Percentiles rank a stretch among this genome's conserved stretches.
phyloP scores from a whole-genome alignment of 2,329 filamentous ascomycete species.

The Exophiala dermatitidis region DNA sequence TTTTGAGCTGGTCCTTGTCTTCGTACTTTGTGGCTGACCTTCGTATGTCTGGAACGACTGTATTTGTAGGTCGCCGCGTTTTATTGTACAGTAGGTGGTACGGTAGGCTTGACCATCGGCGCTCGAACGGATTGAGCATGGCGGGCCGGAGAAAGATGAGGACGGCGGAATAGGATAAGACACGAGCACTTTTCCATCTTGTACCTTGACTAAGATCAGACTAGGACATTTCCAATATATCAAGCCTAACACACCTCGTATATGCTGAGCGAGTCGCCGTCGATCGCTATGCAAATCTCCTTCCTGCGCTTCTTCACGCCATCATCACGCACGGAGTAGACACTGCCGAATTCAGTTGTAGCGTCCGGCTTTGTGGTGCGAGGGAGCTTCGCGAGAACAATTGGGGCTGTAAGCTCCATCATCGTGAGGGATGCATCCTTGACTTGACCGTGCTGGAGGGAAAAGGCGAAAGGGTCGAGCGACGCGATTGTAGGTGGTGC shows the following conservation, averaged over 20 bases:
- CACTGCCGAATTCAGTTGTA: conserved; percentile 39
- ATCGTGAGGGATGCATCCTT: not conserved
- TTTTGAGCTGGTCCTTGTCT: conserved; percentile 28
- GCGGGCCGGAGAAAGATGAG: conserved; percentile 50
- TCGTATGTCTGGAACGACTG: conserved; percentile 46
- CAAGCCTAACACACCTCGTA: conserved; percentile 48
- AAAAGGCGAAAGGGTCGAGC: not conserved
- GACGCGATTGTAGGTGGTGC: not conserved
- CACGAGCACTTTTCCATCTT: conserved; percentile 53
- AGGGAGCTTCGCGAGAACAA: conserved; percentile 41
- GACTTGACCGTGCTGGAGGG: not conserved
- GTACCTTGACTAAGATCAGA: conserved; percentile 40
- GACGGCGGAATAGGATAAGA: conserved; percentile 57
- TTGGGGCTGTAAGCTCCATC: conserved; percentile 42
- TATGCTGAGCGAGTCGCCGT: conserved; percentile 56
- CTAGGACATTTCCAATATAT: not conserved
- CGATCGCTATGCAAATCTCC: conserved; percentile 53
- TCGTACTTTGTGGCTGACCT: conserved; percentile 29
- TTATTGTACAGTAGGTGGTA: conserved; percentile 50
- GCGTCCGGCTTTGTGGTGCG: conserved; percentile 37
- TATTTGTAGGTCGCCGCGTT: conserved; percentile 44
- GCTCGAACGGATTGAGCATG: conserved; percentile 52
- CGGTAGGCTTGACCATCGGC: conserved; percentile 40
- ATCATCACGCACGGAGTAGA: conserved; percentile 48
- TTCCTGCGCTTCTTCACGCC: conserved; percentile 56